A percentile compares a stretch with the other conserved stretches of the same genome.
Conservation (phyloP, 2,329 filamentous ascomycete genomes). For the Botryotinia convoluta region DNA sequence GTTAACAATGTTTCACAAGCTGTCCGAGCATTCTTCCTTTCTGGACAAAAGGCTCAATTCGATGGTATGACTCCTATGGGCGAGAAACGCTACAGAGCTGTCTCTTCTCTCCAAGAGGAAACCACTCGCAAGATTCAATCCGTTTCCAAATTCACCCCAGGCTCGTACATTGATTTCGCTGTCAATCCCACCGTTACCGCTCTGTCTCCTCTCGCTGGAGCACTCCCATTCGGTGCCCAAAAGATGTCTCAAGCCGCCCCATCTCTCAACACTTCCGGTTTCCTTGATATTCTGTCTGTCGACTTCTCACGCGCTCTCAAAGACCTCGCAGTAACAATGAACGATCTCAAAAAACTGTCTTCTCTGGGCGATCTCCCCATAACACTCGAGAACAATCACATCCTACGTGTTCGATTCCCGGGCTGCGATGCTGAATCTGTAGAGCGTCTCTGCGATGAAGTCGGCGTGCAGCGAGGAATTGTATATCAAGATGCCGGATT, state of each 20-base stretch:
- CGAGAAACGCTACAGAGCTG: constrained; percentile 73
- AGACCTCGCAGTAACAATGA: constrained; percentile 75
- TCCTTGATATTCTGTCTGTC: constrained; percentile 78
- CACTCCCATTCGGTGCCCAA: constrained; percentile 46
- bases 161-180: constrained; percentile 84
- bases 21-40: constrained; percentile 88
- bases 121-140: constrained; percentile 64
- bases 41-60: constrained; percentile 83
- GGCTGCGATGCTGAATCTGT: constrained; percentile 84
- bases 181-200: constrained; percentile 88
- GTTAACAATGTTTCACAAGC: constrained; percentile 94
- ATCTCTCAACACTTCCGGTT: constrained; percentile 75
- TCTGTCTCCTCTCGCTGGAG: constrained; percentile 66
- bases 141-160: constrained; percentile 57
- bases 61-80: constrained; percentile 73
- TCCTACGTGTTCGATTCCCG: constrained; percentile 78
- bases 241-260: constrained; percentile 45
- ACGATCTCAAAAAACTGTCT: constrained; percentile 76
- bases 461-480: constrained; percentile 77
- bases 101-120: constrained; percentile 74
- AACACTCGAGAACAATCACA: constrained; percentile 59
- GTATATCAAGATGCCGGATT: constrained; percentile 77
- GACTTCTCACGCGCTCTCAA: constrained; percentile 87
- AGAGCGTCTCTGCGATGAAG: constrained; percentile 79
- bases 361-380: constrained; percentile 81